Evolutionary conservation across 805 yeast genomes (phyloP).

Genomic region (Suhomyces faveliae): DNA sequence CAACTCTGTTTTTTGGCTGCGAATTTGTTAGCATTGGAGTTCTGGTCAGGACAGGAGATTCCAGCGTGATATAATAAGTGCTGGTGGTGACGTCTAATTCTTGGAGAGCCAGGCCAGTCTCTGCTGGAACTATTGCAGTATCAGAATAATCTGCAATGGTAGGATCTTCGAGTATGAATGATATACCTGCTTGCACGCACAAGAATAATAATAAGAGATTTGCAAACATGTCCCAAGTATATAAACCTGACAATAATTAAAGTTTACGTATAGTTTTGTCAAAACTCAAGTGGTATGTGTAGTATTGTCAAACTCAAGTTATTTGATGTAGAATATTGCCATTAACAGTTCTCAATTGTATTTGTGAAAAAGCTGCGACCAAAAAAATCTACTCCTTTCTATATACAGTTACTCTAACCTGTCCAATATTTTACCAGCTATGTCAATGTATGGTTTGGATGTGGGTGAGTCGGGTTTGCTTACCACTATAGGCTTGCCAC

Average conservation of each 20-base stretch:
- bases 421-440: constrained; percentile 42
- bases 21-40: background rate
- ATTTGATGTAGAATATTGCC: too few species aligned
- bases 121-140: background rate
- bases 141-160: too few species aligned
- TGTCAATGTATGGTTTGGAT: constrained; percentile 44
- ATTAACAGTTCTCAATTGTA: too few species aligned
- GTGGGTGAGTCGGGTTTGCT: constrained; percentile 35
- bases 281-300: too few species aligned
- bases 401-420: constrained; percentile 10
- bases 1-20: background rate
- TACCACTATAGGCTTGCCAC: constrained; percentile 62
- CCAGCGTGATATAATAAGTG: background rate
- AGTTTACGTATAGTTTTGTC: background rate
- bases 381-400: background rate
- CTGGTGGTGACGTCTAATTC: background rate
- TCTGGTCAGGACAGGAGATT: background rate
- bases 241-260: too few species aligned
- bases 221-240: too few species aligned
- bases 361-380: background rate
- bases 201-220: background rate
- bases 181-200: background rate
- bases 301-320: too few species aligned
- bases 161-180: background rate
- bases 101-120: background rate